phyloP scores from a whole-genome alignment of 768 basidiomycete genomes.

The Baorangia bicolor region DNA sequence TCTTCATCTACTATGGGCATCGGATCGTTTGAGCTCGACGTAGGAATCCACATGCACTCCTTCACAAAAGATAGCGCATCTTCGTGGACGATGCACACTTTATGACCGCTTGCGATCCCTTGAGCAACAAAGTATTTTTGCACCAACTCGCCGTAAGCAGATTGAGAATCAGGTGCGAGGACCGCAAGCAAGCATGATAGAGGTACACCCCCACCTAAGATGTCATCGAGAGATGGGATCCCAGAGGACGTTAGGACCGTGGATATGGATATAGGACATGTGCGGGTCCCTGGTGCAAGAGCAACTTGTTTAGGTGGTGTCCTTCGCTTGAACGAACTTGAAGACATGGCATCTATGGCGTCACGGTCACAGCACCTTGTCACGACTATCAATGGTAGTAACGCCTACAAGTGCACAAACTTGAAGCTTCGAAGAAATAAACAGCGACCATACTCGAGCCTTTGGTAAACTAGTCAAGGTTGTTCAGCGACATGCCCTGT shows the following conservation, averaged over 20 bases:
- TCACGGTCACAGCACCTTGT: conserved; percentile 16
- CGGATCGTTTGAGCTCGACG: conserved; percentile 7
- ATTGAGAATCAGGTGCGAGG: conserved; percentile 83
- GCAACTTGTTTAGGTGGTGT: conserved; percentile 42
- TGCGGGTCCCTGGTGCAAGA: conserved; percentile 52
- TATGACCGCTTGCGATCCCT: conserved; percentile 73
- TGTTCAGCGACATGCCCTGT: conserved; percentile 24
- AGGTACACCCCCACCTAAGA: conserved; percentile 90
- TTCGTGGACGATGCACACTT: conserved; percentile 63
- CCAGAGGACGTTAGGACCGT: conserved; percentile 78
- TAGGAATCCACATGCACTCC: conserved; percentile 81
- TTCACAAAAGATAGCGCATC: conserved; percentile 56
- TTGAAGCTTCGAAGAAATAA: neutral
- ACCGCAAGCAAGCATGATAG: conserved; percentile 72
- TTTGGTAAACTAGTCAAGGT: conserved; percentile 24
- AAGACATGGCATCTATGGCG: conserved; percentile 50
- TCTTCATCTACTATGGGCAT: conserved; percentile 32
- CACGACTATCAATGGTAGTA: neutral
- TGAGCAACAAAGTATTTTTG: conserved; percentile 90
- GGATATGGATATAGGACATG: conserved; percentile 54
- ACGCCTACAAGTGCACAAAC: too few relatives aligned
- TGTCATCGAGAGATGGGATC: conserved; percentile 90
- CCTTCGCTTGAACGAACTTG: conserved; percentile 83
- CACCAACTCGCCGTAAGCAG: conserved; percentile 80
- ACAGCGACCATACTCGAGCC: neutral